Conservation (phyloP, 495 filamentous ascomycete species). For the Aspergillus homomorphus region DNA sequence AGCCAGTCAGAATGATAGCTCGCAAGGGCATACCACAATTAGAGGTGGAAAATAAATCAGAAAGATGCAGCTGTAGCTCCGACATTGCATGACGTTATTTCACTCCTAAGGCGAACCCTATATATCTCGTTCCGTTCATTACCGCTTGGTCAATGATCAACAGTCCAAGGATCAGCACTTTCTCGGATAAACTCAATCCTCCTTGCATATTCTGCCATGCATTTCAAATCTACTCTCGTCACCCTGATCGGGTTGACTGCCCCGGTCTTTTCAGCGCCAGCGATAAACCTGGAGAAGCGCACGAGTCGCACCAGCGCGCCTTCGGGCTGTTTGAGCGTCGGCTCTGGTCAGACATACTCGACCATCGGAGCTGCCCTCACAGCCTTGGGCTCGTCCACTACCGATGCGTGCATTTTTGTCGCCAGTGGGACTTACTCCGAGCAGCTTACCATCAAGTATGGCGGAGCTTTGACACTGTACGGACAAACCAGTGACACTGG, state of each 20-base stretch:
- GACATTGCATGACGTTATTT: too few relatives aligned
- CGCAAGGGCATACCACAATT: neutral
- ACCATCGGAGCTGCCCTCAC: slow-evolving; percentile 27
- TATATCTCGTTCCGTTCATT: neutral
- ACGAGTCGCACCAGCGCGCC: slow-evolving; percentile 23
- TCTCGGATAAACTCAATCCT: too few relatives aligned
- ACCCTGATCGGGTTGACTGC: neutral
- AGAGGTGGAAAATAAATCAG: neutral
- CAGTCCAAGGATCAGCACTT: neutral
- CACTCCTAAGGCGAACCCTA: neutral
- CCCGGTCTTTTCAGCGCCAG: neutral
- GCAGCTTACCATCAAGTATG: slow-evolving; percentile 49
- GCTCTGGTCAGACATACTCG: slow-evolving; percentile 23
- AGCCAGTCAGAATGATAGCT: too few relatives aligned
- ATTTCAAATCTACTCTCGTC: neutral
- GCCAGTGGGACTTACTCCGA: slow-evolving; percentile 46
- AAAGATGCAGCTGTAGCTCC: neutral
- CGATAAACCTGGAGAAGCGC: neutral
- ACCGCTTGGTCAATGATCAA: neutral
- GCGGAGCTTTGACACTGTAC: slow-evolving; percentile 37
- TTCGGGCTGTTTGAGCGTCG: slow-evolving; percentile 30
- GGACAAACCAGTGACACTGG: slow-evolving; percentile 57
- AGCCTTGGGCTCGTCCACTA: slow-evolving; percentile 23
- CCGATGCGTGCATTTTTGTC: slow-evolving; percentile 32
- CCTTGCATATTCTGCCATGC: neutral